These are phyloP conservation scores for Eucalyptus regnans DNA, from an alignment of 345 rosid genomes.

Conservation along the genomic window DNA sequence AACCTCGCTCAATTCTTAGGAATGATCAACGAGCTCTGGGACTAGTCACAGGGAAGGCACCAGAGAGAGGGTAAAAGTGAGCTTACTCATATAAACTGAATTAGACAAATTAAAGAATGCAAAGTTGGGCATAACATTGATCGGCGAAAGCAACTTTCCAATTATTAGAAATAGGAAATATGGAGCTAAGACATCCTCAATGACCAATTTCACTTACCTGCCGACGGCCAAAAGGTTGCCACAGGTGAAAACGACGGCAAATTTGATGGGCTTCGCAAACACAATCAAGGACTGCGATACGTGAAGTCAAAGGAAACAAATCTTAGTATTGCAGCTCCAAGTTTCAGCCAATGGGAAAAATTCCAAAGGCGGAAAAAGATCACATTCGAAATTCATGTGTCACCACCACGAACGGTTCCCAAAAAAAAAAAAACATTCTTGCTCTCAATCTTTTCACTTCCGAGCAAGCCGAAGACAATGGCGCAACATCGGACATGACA, in stretches of 20 bases:
- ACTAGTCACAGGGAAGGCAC: not conserved
- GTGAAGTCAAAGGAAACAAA: constrained; percentile 4
- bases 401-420: not conserved
- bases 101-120: not conserved
- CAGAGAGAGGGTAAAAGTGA: not conserved
- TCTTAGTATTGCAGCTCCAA: not conserved
- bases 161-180: not conserved
- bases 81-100: not conserved
- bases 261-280: constrained; percentile 68
- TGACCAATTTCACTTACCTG: constrained; percentile 34
- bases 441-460: not conserved
- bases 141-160: not conserved
- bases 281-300: constrained; percentile 72
- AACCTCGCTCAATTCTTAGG: not conserved
- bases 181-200: not conserved
- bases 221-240: constrained; percentile 90
- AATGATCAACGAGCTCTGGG: not conserved
- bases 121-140: not conserved
- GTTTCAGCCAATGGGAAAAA: not conserved
- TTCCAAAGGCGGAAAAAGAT: not conserved
- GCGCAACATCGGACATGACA: not conserved
- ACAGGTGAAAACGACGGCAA: constrained; percentile 79
- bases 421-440: not conserved
- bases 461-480: not conserved
- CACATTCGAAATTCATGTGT: not conserved